These are phyloP conservation scores for Tetrapisispora arboricola DNA, from an alignment of 805 yeast genomes.

Conservation along the genomic window DNA sequence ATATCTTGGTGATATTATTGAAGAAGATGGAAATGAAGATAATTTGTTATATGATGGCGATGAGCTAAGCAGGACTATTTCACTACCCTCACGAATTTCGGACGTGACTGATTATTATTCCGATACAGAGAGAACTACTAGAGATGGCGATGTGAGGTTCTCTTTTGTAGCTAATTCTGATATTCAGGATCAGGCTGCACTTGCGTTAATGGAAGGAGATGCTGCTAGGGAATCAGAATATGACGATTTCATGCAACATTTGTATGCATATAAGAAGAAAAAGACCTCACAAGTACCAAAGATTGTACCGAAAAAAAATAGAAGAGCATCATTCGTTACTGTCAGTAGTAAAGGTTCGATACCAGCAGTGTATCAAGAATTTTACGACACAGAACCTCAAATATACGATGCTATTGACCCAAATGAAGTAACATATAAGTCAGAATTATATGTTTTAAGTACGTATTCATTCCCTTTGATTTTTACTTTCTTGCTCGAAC, in stretches of 20 bases:
- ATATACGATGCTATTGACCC: slow-evolving; percentile 22
- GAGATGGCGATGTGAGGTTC: slow-evolving; percentile 33
- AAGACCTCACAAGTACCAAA: slow-evolving; percentile 4
- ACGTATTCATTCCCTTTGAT: slow-evolving; percentile 45
- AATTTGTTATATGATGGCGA: slow-evolving; percentile 25
- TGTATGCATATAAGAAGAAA: slow-evolving; percentile 18
- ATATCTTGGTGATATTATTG: slow-evolving; percentile 15
- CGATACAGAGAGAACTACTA: slow-evolving; percentile 31
- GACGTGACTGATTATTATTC: slow-evolving; percentile 26
- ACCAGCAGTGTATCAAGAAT: slow-evolving; percentile 24
- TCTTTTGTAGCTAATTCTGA: slow-evolving; percentile 24
- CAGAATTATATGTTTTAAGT: slow-evolving; percentile 30
- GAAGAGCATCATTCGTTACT: slow-evolving; percentile 24
- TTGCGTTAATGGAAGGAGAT: not conserved
- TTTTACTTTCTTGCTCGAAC: slow-evolving; percentile 61
- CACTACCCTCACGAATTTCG: slow-evolving; percentile 33
- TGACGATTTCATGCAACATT: slow-evolving; percentile 25
- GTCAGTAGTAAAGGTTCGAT: slow-evolving; percentile 25
- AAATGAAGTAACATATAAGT: slow-evolving; percentile 28
- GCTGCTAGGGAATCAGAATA: slow-evolving; percentile 20
- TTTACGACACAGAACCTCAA: slow-evolving; percentile 14
- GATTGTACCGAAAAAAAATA: not conserved
- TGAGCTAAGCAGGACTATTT: slow-evolving; percentile 32
- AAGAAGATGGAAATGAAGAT: slow-evolving; percentile 18
- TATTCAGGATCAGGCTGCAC: slow-evolving; percentile 13